Evolutionary conservation across 2,329 filamentous ascomycete genomes (phyloP).

Genomic region (Colletotrichum caudatum): DNA sequence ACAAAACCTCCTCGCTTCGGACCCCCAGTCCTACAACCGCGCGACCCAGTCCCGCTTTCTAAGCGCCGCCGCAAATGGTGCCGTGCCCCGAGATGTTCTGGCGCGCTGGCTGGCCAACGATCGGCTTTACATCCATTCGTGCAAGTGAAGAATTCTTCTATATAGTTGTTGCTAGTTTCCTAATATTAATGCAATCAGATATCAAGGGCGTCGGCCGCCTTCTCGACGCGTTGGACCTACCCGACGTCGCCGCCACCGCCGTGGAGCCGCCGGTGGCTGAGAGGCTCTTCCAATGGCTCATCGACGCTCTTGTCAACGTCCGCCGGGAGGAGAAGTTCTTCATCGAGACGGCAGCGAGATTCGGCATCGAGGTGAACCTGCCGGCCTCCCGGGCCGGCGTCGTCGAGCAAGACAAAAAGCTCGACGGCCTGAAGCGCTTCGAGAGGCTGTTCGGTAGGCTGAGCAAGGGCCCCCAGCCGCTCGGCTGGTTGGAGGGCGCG

Average conservation of each 20-base stretch:
- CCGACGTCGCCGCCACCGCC: conserved; percentile 47
- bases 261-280: conserved; percentile 41
- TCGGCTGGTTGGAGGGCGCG: conserved; percentile 73
- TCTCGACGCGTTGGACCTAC: conserved; percentile 71
- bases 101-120: conserved; percentile 79
- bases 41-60: conserved; percentile 78
- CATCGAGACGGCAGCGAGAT: conserved; percentile 71
- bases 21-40: conserved; percentile 58
- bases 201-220: conserved; percentile 75
- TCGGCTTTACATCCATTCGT: conserved; percentile 76
- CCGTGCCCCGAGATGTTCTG: conserved; percentile 66
- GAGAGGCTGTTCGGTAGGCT: conserved; percentile 66
- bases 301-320: conserved; percentile 74
- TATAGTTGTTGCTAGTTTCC: no score
- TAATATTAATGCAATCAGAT: conserved; percentile 48
- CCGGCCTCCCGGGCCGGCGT: conserved; percentile 40
- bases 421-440: conserved; percentile 55
- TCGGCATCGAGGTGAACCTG: conserved; percentile 64
- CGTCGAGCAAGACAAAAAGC: conserved; percentile 50
- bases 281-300: conserved; percentile 70
- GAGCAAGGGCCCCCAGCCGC: conserved; percentile 57
- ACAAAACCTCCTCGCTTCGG: conserved; percentile 64
- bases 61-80: conserved; percentile 71
- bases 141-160: no score
- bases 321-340: conserved; percentile 77